A percentile compares a stretch with the other conserved stretches of the same genome.
Conservation (phyloP, 176 grass and related monocot species). For the Avena sativa region DNA sequence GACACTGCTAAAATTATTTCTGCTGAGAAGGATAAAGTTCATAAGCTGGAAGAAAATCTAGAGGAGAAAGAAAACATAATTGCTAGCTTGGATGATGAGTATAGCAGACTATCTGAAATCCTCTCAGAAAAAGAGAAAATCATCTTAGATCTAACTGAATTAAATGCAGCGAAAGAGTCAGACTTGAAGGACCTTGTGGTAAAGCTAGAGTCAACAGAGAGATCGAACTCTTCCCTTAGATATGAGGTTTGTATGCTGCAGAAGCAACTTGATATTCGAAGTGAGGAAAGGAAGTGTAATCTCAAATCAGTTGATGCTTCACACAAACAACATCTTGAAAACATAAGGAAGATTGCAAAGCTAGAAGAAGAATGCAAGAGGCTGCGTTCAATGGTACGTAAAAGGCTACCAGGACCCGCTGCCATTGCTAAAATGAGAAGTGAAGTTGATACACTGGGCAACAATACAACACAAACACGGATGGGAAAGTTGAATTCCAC, state of each 20-base stretch:
- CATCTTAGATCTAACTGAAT: slow-evolving; percentile 67
- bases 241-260: slow-evolving; percentile 97
- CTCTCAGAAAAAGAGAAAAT: slow-evolving; percentile 63
- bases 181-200: slow-evolving; percentile 51
- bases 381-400: slow-evolving; percentile 82
- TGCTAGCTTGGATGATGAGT: slow-evolving; percentile 63
- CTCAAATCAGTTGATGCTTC: slow-evolving; percentile 86
- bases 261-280: slow-evolving; percentile 96
- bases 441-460: slow-evolving; percentile 74
- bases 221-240: slow-evolving; percentile 74
- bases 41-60: slow-evolving; percentile 60
- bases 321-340: slow-evolving; percentile 88
- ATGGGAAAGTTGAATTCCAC: slow-evolving; percentile 48
- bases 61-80: slow-evolving; percentile 70
- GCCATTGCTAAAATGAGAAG: slow-evolving; percentile 98
- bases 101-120: slow-evolving; percentile 67
- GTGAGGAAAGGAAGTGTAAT: slow-evolving; percentile 83
- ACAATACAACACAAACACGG: slow-evolving; percentile 33
- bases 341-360: slow-evolving; percentile 80
- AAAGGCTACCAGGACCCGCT: slow-evolving; percentile 84
- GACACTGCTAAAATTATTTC: slow-evolving; percentile 68
- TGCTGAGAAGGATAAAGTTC: slow-evolving; percentile 75
- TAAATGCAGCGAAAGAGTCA: slow-evolving; percentile 59
- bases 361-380: slow-evolving; percentile 93
- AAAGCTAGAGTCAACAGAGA: slow-evolving; percentile 68